A percentile compares a stretch with the other conserved stretches of the same genome.
These are phyloP conservation scores for Globisporangium recalcitrans DNA, from an alignment of 352 stramenopile genomes.

Conservation along the genomic window DNA sequence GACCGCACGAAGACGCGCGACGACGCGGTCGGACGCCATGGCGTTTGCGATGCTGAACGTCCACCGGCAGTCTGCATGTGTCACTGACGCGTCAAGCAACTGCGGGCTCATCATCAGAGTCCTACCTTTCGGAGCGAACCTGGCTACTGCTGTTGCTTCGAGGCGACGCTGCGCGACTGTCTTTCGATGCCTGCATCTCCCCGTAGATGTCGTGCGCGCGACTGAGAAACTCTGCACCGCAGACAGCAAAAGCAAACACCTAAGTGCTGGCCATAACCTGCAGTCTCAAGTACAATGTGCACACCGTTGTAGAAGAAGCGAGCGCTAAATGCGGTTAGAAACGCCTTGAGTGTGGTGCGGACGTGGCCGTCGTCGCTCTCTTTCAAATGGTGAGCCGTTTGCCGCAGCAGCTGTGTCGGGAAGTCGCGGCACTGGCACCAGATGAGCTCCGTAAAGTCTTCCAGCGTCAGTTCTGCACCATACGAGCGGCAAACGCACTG, in stretches of 20 bases:
- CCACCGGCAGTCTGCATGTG: not conserved
- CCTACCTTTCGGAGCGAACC: conserved; percentile 40
- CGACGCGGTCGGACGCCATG: conserved; percentile 39
- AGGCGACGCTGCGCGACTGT: conserved; percentile 22
- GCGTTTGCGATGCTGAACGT: conserved; percentile 36
- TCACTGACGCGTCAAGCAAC: not conserved
- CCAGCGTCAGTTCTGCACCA: conserved; percentile 36
- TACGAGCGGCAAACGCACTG: not conserved
- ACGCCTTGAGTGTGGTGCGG: conserved; percentile 22
- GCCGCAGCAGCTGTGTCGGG: conserved; percentile 31
- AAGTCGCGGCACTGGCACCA: conserved; percentile 54
- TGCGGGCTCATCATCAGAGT: too few species aligned
- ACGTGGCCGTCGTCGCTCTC: conserved; percentile 27
- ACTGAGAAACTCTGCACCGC: conserved; percentile 39
- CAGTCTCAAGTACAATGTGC: not conserved
- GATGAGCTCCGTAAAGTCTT: conserved; percentile 56
- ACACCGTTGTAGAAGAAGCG: conserved; percentile 56
- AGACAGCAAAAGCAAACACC: not conserved
- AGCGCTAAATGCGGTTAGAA: conserved; percentile 32
- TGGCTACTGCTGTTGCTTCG: conserved; percentile 1
- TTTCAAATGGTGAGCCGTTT: conserved; percentile 35
- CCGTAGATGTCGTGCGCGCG: conserved; percentile 45
- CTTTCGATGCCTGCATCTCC: conserved; percentile 29
- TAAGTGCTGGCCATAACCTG: not conserved
- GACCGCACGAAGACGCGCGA: conserved; percentile 42